Evolutionary conservation across 495 filamentous ascomycete genomes (phyloP).

Genomic region (Talaromyces liani): DNA sequence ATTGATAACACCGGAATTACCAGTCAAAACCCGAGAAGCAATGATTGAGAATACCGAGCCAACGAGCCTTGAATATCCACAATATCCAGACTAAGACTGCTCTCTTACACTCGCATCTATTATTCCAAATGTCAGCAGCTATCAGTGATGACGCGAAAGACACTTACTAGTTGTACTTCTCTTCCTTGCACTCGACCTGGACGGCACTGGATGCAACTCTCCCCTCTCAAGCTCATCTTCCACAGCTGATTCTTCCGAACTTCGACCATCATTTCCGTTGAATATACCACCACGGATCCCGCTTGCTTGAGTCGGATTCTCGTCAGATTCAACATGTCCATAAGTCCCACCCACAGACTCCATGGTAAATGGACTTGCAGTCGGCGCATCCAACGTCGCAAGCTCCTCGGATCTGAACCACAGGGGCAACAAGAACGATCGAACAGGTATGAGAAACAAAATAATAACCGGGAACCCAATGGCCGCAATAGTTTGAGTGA

Average conservation of each 20-base stretch:
- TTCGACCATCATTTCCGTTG: background rate
- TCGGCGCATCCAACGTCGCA: slow-evolving; percentile 63
- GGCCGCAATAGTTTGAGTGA: slow-evolving; percentile 89
- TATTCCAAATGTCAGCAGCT: background rate
- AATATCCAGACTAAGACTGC: background rate
- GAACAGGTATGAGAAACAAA: slow-evolving; percentile 66
- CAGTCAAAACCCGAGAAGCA: background rate
- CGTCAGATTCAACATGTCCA: slow-evolving; percentile 29
- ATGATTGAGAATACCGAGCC: background rate
- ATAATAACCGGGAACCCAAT: slow-evolving; percentile 93
- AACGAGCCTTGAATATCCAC: background rate
- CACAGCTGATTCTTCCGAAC: slow-evolving; percentile 5
- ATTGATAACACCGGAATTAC: background rate
- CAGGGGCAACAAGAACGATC: slow-evolving; percentile 64
- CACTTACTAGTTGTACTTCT: slow-evolving; percentile 23
- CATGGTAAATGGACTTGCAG: slow-evolving; percentile 80
- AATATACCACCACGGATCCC: background rate
- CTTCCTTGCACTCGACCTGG: slow-evolving; percentile 19
- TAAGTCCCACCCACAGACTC: slow-evolving; percentile 71
- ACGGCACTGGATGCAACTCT: slow-evolving; percentile 27
- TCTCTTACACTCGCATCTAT: background rate
- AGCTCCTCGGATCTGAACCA: slow-evolving; percentile 66
- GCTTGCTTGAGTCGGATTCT: background rate
- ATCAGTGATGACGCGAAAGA: background rate
- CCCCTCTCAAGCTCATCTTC: slow-evolving; percentile 36